Percentiles rank a stretch among this genome's conserved stretches.
Evolutionary conservation across 2,329 filamentous ascomycete species (phyloP).

Genomic region (Calonectria honghensis): DNA sequence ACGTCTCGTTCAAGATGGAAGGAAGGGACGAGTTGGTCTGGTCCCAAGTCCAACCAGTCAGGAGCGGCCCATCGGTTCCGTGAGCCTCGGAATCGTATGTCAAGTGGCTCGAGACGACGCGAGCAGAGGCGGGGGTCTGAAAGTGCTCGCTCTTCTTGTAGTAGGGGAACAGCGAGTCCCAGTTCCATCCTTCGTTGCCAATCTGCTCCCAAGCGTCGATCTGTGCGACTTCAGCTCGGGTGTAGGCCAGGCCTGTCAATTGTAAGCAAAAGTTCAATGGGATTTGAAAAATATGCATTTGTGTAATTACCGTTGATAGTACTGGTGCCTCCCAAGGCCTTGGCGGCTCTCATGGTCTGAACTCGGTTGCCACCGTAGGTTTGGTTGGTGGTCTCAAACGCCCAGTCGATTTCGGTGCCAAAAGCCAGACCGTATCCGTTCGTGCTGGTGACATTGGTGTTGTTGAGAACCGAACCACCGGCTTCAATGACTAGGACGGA

Average conservation of each 20-base stretch:
- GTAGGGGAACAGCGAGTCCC: constrained; percentile 5
- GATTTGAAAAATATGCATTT: no score
- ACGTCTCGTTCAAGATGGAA: not conserved
- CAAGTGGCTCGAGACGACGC: not conserved
- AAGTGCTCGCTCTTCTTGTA: constrained; percentile 15
- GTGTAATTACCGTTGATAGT: constrained; percentile 2
- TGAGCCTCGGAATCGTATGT: not conserved
- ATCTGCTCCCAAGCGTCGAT: constrained; percentile 13
- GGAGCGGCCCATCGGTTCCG: not conserved
- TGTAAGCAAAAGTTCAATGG: not conserved
- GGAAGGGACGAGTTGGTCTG: constrained; percentile 1
- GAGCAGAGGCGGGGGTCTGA: not conserved
- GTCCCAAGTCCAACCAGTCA: not conserved
- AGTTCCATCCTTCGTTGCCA: constrained; percentile 17
- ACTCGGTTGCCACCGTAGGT: not conserved
- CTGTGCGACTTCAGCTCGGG: constrained; percentile 3
- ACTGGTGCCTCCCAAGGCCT: constrained; percentile 4
- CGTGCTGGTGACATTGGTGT: constrained; percentile 9
- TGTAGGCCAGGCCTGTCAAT: not conserved
- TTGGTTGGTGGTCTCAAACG: constrained; percentile 2
- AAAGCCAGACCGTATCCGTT: constrained; percentile 11
- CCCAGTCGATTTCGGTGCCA: constrained; percentile 1
- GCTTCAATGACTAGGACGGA: constrained; percentile 13
- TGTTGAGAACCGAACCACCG: not conserved
- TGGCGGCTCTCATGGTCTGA: constrained; percentile 14